Conservation (phyloP, 257 asterid species). For the Solanum habrochaites region DNA sequence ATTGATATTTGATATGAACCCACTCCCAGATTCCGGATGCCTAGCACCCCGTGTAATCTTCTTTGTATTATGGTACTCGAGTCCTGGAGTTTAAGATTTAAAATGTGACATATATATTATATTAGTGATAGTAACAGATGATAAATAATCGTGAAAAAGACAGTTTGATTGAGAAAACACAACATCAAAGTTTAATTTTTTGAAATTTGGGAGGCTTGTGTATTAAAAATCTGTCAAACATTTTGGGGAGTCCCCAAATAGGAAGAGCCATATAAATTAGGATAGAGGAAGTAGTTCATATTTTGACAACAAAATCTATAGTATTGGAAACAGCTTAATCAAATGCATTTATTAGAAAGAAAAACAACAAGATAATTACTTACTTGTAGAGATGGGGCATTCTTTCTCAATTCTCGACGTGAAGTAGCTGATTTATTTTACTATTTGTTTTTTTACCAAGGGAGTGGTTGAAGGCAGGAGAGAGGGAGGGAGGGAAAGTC, state of each 20-base stretch:
- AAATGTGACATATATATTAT: neutral
- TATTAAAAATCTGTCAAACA: neutral
- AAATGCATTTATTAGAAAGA: neutral
- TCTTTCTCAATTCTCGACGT: neutral
- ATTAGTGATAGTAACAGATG: neutral
- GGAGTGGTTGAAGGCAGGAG: neutral
- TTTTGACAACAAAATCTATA: neutral
- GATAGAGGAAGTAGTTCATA: neutral
- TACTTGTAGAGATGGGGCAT: neutral
- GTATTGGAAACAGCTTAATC: neutral
- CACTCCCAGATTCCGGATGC: neutral
- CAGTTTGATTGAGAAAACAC: neutral
- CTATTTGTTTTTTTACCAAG: neutral
- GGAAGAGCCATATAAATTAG: neutral
- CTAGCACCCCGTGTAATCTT: neutral
- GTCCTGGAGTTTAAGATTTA: neutral
- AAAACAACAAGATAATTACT: neutral
- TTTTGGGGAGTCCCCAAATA: too few species aligned
- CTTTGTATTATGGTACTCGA: neutral
- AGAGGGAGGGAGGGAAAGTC: neutral
- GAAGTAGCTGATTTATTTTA: neutral
- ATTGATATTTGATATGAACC: neutral
- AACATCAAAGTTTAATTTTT: neutral
- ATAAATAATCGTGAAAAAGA: neutral
- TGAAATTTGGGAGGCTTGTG: neutral